A percentile compares a stretch with the other conserved stretches of the same genome.
phyloP scores from a whole-genome alignment of 148 eudicot species.

The Camellia japonica region DNA sequence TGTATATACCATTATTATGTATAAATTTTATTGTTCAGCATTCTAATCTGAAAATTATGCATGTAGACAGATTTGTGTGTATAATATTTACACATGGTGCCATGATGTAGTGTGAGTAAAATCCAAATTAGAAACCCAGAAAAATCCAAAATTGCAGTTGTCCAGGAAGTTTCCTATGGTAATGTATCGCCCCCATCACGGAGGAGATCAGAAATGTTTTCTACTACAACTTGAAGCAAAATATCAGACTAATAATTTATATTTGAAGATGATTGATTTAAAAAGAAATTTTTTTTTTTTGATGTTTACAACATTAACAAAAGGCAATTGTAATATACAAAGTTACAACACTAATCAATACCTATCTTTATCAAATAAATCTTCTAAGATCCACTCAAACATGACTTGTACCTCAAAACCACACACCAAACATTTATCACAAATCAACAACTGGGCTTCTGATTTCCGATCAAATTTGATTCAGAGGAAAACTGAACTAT shows the following conservation, averaged over 20 bases:
- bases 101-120: no score
- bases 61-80: no score
- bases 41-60: no score
- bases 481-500: slow-evolving; percentile 36
- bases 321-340: background rate
- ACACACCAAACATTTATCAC: slow-evolving; percentile 6
- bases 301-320: background rate
- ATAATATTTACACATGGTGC: no score
- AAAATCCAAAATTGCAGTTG: background rate
- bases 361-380: background rate
- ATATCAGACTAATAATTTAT: no score
- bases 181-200: no score
- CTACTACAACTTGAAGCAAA: no score
- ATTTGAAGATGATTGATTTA: background rate
- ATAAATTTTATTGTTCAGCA: no score
- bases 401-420: slow-evolving; percentile 5
- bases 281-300: background rate
- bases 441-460: background rate
- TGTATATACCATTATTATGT: no score
- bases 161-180: background rate
- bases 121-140: background rate
- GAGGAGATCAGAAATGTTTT: no score
- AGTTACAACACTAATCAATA: background rate
- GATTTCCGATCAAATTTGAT: background rate
- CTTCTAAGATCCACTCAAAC: slow-evolving; percentile 1